A percentile compares a stretch with the other conserved stretches of the same genome.
phyloP scores from a whole-genome alignment of 2,329 filamentous ascomycete species.

The Phyllachora maydis region DNA sequence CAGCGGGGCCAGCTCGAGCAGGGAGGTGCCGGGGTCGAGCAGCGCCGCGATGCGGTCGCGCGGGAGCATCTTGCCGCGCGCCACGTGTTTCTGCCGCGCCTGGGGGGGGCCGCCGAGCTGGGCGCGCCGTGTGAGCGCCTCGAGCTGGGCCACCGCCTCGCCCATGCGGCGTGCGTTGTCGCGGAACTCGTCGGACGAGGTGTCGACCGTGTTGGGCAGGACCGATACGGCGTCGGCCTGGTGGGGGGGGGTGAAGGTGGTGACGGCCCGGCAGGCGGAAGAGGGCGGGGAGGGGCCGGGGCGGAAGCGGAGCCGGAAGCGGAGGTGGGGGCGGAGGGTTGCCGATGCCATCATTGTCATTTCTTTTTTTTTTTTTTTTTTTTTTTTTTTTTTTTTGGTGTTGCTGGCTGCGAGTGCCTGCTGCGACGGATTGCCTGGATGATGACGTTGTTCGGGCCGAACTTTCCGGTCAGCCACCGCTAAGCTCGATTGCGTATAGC shows the following conservation, averaged over 20 bases:
- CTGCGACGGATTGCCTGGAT: no score
- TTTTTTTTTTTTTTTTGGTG: no score
- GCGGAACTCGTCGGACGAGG: constrained; percentile 54
- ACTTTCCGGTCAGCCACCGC: no score
- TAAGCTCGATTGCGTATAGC: no score
- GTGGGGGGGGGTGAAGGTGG: constrained; percentile 61
- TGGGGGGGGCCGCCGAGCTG: constrained; percentile 62
- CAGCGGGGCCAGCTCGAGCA: constrained; percentile 83
- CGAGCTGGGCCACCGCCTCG: constrained; percentile 47
- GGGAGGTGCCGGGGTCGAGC: constrained; percentile 74
- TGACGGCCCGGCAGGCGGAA: constrained; percentile 25
- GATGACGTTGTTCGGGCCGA: no score
- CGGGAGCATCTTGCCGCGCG: constrained; percentile 83
- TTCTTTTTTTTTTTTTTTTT: no score
- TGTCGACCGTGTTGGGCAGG: constrained; percentile 56
- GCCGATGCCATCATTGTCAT: no score
- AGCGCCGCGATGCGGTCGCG: constrained; percentile 74
- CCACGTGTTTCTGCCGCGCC: constrained; percentile 70
- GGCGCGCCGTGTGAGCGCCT: constrained; percentile 48
- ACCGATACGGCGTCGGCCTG: constrained; percentile 71
- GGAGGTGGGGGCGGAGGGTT: constrained; percentile 3
- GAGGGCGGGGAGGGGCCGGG: no score
- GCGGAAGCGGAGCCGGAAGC: constrained; percentile 47
- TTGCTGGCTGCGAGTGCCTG: no score
- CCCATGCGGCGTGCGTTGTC: constrained; percentile 67